Evolutionary conservation across 306 rosid genomes (phyloP), one percentile per base, ranked within the genome.

Genomic region (Dryas alaskensis): DNA sequence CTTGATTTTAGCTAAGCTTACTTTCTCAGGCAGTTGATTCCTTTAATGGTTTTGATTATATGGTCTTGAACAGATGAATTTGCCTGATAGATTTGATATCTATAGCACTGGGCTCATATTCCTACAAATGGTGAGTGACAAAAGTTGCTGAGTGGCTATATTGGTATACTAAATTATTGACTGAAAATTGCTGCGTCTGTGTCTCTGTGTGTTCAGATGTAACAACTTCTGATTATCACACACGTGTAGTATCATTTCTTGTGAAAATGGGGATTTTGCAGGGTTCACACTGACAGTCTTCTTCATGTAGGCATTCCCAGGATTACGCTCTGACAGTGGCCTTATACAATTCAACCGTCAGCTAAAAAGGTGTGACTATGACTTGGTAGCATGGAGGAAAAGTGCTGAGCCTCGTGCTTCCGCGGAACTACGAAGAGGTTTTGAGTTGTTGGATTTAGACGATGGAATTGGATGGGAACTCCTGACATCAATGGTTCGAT

Each of bases 401-500:
- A 69, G 53, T 6, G 79, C 84, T 5, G 96, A 91, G 84, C 82
- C 91, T 60, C 90, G 97, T 62, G 90, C 97, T 4, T 48, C 85
- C 17, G 31, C 84, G 16, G 98, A 94, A 2, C 80, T 94, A 12
- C 80, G 96, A 67, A 88, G 76, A 73, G 98, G 98, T 42, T 94
- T 94, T 63, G 95, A 94, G 79, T 67, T 94, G 80, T 73, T 94
- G 92, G 91, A 89, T 77, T 89, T 91, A 79, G 98, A 89, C 79
- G 98, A 91, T 47, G 97, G 97, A 73, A 83, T 83, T 14, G 97
- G 98, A 74, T 91, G 98, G 98, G 98, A 94, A 73, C 97, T 94
- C 44, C 75, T 91, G 64, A 94, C 87, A 13, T 91, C 96, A 19
- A 94, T 94, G 98, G 96, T 88, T 42, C 84, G 97, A 59, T 92